A percentile compares a stretch with the other conserved stretches of the same genome.
These are phyloP conservation scores for Citropsis articulata DNA, from an alignment of 345 rosid species.

Conservation along the genomic window DNA sequence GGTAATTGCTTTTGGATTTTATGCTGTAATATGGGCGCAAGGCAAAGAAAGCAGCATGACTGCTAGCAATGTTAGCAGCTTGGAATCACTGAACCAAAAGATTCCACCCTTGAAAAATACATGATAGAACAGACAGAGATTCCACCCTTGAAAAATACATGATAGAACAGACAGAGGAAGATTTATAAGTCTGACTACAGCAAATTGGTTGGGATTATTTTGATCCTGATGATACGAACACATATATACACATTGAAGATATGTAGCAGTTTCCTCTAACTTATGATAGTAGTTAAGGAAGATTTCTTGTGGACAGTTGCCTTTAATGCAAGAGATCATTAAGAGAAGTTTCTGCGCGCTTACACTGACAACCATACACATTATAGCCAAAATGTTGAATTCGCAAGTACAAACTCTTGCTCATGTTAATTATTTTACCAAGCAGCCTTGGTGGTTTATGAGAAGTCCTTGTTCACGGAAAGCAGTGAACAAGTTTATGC, in stretches of 20 bases:
- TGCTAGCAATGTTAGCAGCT: not conserved
- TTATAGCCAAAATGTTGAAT: not conserved
- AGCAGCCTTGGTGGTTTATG: not conserved
- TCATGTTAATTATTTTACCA: not conserved
- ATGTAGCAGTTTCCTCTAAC: not conserved
- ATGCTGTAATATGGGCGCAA: constrained; percentile 24
- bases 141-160: constrained; percentile 1
- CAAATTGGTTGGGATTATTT: not conserved
- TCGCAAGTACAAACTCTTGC: not conserved
- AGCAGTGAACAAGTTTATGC: no score
- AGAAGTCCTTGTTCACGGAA: not conserved
- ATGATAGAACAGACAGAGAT: not conserved
- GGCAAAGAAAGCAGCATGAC: constrained; percentile 10
- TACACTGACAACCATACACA: not conserved
- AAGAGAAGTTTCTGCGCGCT: no score
- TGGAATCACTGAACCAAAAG: constrained; percentile 16
- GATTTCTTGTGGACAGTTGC: not conserved
- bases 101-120: not conserved
- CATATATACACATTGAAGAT: not conserved
- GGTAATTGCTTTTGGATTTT: constrained; percentile 23
- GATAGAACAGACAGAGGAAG: not conserved
- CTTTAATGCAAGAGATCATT: not conserved
- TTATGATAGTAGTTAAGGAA: not conserved
- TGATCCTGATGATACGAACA: not conserved
- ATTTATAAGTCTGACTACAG: not conserved